Evolutionary conservation across 2,329 filamentous ascomycete genomes (phyloP).

Genomic region (Pezicula carpinea): DNA sequence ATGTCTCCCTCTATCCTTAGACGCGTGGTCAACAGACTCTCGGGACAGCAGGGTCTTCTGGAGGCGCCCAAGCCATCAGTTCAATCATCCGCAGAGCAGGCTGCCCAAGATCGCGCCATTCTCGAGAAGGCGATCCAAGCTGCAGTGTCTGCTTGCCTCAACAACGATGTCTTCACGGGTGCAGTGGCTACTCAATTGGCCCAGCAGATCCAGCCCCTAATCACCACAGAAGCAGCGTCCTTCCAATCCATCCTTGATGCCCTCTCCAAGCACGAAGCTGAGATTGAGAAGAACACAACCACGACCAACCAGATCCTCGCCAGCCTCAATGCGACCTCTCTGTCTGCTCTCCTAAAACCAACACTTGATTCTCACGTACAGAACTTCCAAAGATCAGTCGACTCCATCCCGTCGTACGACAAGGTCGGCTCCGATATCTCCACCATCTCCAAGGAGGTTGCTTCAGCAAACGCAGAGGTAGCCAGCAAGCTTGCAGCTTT

Average conservation of each 20-base stretch:
- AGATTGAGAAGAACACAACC: constrained; percentile 4
- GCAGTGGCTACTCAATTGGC: constrained; percentile 24
- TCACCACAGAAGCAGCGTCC: background rate
- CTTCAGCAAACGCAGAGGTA: constrained; percentile 17
- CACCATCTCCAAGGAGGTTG: constrained; percentile 19
- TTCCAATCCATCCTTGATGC: constrained; percentile 1
- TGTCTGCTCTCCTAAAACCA: constrained; percentile 14
- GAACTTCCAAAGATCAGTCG: background rate
- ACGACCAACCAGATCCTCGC: constrained; percentile 1
- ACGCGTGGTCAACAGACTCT: constrained; percentile 10
- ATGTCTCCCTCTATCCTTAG: constrained; percentile 14
- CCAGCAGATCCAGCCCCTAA: constrained; percentile 22
- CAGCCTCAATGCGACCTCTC: background rate
- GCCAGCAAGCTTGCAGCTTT: constrained; percentile 20
- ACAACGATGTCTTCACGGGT: constrained; percentile 21
- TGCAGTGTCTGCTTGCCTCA: constrained; percentile 20
- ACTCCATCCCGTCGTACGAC: constrained; percentile 1
- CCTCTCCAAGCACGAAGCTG: constrained; percentile 3
- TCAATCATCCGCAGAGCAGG: constrained; percentile 12
- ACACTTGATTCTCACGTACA: constrained; percentile 13
- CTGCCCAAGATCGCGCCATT: constrained; percentile 16
- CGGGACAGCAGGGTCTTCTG: background rate
- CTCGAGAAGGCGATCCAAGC: constrained; percentile 20
- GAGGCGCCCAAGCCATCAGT: constrained; percentile 2
- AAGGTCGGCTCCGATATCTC: constrained; percentile 10